Percentiles rank a stretch among this genome's conserved stretches.
These are phyloP conservation scores for Venustampulla echinocandica DNA, from an alignment of 495 filamentous ascomycete genomes.

Conservation along the genomic window DNA sequence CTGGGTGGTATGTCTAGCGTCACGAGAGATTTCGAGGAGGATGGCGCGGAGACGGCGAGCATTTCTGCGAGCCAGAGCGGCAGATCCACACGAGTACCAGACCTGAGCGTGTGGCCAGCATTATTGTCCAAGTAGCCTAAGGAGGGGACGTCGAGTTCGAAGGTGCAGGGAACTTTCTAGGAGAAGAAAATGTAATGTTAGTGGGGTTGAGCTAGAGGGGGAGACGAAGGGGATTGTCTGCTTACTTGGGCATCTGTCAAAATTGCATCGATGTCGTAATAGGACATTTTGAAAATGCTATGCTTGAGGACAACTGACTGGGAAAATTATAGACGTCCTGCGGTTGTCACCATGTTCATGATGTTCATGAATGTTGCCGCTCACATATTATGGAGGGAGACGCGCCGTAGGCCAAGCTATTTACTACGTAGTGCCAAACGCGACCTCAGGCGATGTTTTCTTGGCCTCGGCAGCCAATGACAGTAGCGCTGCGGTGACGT, in stretches of 20 bases:
- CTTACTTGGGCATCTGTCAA: conserved; percentile 81
- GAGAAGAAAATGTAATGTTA: neutral
- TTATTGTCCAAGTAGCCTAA: conserved; percentile 83
- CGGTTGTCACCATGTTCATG: neutral
- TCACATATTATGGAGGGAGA: too few species aligned
- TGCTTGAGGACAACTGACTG: too few species aligned
- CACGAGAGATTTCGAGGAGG: conserved; percentile 54
- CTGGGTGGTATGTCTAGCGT: conserved; percentile 74
- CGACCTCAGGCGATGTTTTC: too few species aligned
- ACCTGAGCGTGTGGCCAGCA: conserved; percentile 52
- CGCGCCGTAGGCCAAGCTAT: too few species aligned
- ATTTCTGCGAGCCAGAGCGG: conserved; percentile 97
- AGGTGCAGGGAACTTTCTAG: conserved; percentile 92
- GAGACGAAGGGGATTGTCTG: conserved; percentile 5
- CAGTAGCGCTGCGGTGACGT: too few species aligned
- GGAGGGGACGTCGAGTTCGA: conserved; percentile 77
- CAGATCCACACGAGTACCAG: conserved; percentile 69
- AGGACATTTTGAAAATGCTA: conserved; percentile 55
- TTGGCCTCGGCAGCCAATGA: too few species aligned
- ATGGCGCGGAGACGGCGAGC: conserved; percentile 68
- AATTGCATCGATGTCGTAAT: conserved; percentile 92
- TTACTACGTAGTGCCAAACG: too few species aligned
- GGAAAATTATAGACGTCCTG: neutral
- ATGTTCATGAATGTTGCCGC: too few species aligned
- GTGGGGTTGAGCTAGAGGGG: conserved; percentile 6